Conservation (phyloP, 495 filamentous ascomycete genomes). For the Lasiosphaeria ovina region DNA sequence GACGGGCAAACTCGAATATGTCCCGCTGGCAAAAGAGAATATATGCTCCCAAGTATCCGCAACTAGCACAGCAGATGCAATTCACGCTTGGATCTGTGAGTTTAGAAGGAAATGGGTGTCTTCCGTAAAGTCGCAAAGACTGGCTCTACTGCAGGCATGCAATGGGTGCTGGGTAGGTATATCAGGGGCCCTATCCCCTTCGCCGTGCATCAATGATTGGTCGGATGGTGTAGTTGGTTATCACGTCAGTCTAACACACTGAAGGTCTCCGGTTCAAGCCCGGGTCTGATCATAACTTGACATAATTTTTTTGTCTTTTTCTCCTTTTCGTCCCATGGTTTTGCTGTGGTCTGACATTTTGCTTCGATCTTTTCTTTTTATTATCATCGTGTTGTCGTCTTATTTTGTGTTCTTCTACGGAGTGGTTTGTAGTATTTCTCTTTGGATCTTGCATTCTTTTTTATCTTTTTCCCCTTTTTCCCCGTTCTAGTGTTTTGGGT, state of each 20-base stretch:
- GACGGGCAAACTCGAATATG: too few relatives aligned
- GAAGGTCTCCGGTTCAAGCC: conserved; percentile 4
- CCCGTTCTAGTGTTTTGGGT: too few relatives aligned
- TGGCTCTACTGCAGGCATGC: too few relatives aligned
- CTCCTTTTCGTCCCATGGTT: background rate
- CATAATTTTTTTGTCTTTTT: background rate
- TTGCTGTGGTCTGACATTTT: background rate
- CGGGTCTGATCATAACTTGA: conserved; percentile 1
- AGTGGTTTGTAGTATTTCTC: background rate
- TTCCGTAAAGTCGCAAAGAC: too few relatives aligned
- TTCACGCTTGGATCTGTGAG: too few relatives aligned
- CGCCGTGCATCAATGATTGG: background rate
- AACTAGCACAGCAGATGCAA: too few relatives aligned
- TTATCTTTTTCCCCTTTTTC: too few relatives aligned
- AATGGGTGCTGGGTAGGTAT: background rate
- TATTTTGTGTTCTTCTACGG: background rate
- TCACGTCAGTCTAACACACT: conserved; percentile 3
- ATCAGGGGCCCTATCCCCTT: background rate
- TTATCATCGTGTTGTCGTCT: background rate
- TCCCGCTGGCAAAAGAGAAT: too few relatives aligned
- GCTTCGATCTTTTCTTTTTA: background rate
- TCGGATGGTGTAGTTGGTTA: conserved; percentile 4
- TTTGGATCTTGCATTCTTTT: too few relatives aligned
- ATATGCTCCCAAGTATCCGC: too few relatives aligned
- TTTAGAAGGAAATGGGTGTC: too few relatives aligned